Base-by-base conservation (phyloP, 2,329 filamentous ascomycete species). In the Colletotrichum limetticola region DNA sequence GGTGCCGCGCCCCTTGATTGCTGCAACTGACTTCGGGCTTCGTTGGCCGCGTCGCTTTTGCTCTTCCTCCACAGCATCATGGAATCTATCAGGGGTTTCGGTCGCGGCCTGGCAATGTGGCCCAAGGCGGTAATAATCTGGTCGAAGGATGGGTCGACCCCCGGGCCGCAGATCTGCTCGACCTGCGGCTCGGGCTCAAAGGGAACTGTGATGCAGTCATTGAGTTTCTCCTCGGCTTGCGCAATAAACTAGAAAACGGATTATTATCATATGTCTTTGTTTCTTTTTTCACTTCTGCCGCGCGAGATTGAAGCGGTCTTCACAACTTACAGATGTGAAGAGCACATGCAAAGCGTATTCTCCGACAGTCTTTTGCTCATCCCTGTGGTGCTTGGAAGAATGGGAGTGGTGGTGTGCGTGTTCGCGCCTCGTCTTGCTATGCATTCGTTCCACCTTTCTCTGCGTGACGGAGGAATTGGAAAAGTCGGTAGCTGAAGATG, bases 21-120 rank as follows among this genome's bases (percentile, higher is more conserved):
- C 76, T 91, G 89, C 26, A 91, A 82, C 77, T 91, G 87, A 57
- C 76, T 82, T 26, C 91, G 87, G 32, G 93, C 92, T 75, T 92
- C 90, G 77, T 91, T 92, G 32, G 95, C 95, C 26, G 93, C 91
- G 82, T 98, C 96, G 76, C 95, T 97, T 85, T 98, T 98, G 76
- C 91, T 94, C 83, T 98, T 98, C 68, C 97, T 92, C 97, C 97
- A 99, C 37, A 97, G 89, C 94, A 99, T 99, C 82, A 99, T 95
- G 24, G 94, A 95, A 82, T 99, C 97, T 78, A 99, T 98, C 64
- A 99, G 85, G 5, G 95, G 94, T 80, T 97, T 98, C 5, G 97
- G 97, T 80, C 97, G 97, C 76, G 95, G 93, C 72, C 95, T 94
- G 66, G 96, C 95, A 79, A 99, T 98, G 80, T 98, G 96, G 4